Conservation (phyloP, 257 asterid species). For the Jasminum sambac region DNA sequence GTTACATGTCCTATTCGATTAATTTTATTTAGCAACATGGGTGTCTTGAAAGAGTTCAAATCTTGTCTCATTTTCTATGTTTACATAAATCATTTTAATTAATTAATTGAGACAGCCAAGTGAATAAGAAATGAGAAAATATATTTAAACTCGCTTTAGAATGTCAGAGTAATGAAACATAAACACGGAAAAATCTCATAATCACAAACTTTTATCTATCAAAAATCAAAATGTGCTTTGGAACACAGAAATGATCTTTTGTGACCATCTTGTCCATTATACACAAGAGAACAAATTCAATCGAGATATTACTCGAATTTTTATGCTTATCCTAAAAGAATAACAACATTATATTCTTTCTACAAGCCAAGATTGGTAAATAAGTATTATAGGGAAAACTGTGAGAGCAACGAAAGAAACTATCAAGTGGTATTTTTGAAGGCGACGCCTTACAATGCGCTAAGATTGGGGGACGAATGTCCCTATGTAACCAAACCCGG, state of each 20-base stretch:
- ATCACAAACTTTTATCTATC: background rate
- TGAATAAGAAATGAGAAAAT: too few relatives aligned
- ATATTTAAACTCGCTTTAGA: too few relatives aligned
- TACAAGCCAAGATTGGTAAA: conserved; percentile 32
- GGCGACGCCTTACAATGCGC: conserved; percentile 8
- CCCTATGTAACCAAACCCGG: conserved; percentile 80
- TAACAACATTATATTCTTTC: conserved; percentile 38
- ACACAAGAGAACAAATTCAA: conserved; percentile 40
- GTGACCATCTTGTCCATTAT: conserved; percentile 23
- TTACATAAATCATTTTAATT: too few relatives aligned
- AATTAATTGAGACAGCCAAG: too few relatives aligned
- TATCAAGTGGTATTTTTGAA: conserved; percentile 26
- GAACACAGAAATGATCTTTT: background rate
- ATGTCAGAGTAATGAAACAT: background rate
- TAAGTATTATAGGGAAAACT: conserved; percentile 16
- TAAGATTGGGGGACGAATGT: conserved; percentile 59
- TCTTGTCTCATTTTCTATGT: too few relatives aligned
- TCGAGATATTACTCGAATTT: conserved; percentile 46
- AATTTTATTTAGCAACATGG: too few relatives aligned
- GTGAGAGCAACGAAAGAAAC: conserved; percentile 17
- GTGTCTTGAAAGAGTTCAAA: too few relatives aligned
- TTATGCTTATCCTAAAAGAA: conserved; percentile 54
- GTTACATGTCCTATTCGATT: conserved; percentile 22
- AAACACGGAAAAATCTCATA: conserved; percentile 9
- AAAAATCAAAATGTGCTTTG: background rate